These are phyloP conservation scores for Clavispora vitiphila DNA, from an alignment of 805 yeast genomes.

Conservation along the genomic window DNA sequence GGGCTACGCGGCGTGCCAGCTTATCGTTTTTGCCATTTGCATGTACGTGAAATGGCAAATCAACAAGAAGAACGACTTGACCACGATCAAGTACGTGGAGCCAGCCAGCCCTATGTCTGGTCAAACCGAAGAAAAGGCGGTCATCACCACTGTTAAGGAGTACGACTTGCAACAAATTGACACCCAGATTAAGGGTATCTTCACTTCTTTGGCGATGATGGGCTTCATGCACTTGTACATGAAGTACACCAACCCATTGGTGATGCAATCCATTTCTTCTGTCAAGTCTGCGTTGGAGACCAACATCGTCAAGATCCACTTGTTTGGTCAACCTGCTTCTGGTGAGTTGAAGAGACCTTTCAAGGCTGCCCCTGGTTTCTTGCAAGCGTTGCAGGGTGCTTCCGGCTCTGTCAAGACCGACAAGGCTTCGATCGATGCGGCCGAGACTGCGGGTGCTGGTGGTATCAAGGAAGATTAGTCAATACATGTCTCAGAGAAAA, in stretches of 20 bases:
- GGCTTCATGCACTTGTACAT: conserved; percentile 96
- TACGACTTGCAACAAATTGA: conserved; percentile 89
- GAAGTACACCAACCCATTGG: conserved; percentile 95
- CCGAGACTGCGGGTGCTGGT: conserved; percentile 80
- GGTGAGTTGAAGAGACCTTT: conserved; percentile 97
- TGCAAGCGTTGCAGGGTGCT: conserved; percentile 61
- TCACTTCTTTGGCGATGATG: conserved; percentile 93
- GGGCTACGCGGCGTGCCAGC: conserved; percentile 63
- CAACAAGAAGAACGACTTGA: conserved; percentile 75
- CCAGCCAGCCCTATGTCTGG: conserved; percentile 80
- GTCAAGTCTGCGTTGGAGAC: conserved; percentile 85
- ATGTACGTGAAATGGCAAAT: conserved; percentile 58
- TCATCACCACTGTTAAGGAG: conserved; percentile 89
- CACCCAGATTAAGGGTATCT: conserved; percentile 71
- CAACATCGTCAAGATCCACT: conserved; percentile 85
- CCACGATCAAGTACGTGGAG: conserved; percentile 86
- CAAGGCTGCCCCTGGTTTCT: conserved; percentile 61
- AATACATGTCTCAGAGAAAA: neutral
- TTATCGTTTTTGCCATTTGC: conserved; percentile 61
- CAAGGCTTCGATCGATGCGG: conserved; percentile 78
- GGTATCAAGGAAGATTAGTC: conserved; percentile 82
- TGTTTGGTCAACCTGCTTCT: conserved; percentile 73
- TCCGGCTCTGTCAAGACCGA: conserved; percentile 63
- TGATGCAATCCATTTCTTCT: conserved; percentile 90
- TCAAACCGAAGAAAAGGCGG: conserved; percentile 64